These are phyloP conservation scores for Blastosporella zonata DNA, from an alignment of 1,284 basidiomycete genomes.

Conservation along the genomic window DNA sequence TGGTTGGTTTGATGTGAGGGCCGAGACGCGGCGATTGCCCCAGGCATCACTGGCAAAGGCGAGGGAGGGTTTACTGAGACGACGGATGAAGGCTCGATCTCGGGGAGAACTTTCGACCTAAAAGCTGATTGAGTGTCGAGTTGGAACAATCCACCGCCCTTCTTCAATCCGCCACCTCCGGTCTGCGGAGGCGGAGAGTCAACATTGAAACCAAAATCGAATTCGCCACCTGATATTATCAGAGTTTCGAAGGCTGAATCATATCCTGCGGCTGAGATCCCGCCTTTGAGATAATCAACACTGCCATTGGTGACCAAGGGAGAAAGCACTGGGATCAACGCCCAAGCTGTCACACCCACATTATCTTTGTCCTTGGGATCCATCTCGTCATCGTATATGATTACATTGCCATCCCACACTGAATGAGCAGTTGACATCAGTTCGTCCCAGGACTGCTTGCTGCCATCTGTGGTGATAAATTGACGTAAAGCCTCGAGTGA, in stretches of 20 bases:
- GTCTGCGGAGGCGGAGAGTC: conserved; percentile 23
- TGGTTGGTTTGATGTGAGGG: conserved; percentile 7
- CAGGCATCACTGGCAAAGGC: conserved; percentile 34
- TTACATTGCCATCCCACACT: conserved; percentile 71
- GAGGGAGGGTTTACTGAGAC: conserved; percentile 31
- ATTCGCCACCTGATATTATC: conserved; percentile 43
- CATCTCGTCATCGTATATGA: conserved; percentile 76
- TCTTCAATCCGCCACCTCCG: conserved; percentile 31
- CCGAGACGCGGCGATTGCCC: conserved; percentile 26
- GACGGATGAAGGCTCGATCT: conserved; percentile 52
- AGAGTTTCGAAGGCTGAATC: conserved; percentile 52
- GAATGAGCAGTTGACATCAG: conserved; percentile 41
- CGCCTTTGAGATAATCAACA: conserved; percentile 68
- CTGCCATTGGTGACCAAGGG: conserved; percentile 51
- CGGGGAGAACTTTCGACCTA: conserved; percentile 48
- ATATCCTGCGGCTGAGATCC: conserved; percentile 56
- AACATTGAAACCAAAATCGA: conserved; percentile 26
- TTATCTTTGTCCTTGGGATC: conserved; percentile 58
- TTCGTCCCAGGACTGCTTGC: conserved; percentile 65
- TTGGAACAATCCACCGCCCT: conserved; percentile 56
- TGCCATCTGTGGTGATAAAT: conserved; percentile 75
- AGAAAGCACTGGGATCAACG: conserved; percentile 56
- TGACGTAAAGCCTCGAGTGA: conserved; percentile 67
- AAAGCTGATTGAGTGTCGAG: conserved; percentile 58
- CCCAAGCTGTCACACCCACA: conserved; percentile 57